phyloP scores from a whole-genome alignment of 352 stramenopile genomes.

The Globisporangium cederbergense region DNA sequence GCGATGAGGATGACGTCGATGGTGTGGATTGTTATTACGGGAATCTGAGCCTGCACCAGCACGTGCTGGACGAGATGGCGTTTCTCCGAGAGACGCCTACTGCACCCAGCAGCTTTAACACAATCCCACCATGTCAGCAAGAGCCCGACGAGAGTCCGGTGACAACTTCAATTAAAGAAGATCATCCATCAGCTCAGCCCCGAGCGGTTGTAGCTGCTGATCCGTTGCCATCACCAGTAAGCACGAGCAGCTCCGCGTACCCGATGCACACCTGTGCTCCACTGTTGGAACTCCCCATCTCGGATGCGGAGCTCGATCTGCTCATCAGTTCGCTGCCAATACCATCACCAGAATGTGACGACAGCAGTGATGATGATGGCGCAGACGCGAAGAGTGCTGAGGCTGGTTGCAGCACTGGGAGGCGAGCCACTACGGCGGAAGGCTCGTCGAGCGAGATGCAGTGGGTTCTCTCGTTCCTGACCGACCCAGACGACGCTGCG shows the following conservation, averaged over 20 bases:
- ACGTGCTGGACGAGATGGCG: constrained; percentile 13
- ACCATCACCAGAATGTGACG: neutral
- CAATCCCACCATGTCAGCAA: neutral
- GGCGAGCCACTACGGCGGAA: constrained; percentile 4
- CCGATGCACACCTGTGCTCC: constrained; percentile 20
- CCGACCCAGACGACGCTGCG: constrained; percentile 40
- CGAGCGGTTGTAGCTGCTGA: neutral
- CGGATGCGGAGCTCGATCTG: constrained; percentile 53
- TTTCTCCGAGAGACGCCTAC: neutral
- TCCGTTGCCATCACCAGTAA: neutral
- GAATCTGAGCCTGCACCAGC: neutral
- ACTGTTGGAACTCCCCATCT: constrained; percentile 51
- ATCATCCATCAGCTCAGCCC: neutral
- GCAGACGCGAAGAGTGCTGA: constrained; percentile 14
- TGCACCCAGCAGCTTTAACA: neutral
- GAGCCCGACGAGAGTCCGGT: neutral
- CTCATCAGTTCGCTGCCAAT: constrained; percentile 38
- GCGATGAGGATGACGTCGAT: constrained; percentile 7
- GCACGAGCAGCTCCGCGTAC: constrained; percentile 3
- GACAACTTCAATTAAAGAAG: neutral
- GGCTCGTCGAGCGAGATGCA: constrained; percentile 53
- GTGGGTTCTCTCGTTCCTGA: constrained; percentile 68
- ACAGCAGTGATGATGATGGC: constrained; percentile 6
- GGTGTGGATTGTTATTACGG: neutral
- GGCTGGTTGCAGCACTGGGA: neutral